Base-by-base conservation (phyloP, 495 filamentous ascomycete species). In the Aspergillus ostianus region DNA sequence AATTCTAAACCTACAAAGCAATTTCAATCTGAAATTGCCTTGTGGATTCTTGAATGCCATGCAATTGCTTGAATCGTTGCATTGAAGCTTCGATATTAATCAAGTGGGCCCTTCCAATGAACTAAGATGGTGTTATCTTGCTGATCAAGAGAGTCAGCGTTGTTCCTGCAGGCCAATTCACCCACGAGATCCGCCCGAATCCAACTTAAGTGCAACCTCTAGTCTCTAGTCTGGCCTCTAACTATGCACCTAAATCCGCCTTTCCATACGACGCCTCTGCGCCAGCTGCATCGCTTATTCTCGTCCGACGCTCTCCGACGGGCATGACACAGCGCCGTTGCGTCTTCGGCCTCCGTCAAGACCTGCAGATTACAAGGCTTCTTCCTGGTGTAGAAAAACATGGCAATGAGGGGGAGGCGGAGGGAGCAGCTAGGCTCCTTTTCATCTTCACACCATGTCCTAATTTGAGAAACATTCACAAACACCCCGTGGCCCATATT, bases 231-330 rank as follows among this genome's bases (percentile, higher is more conserved):
- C 36, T 15, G 13, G 13, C 36, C 13, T 15, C 36, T 41, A 41
- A 41, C 12, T 10, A 41, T 13, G 36, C 36, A 41, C 12, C 36
- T 41, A 41, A 41, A 15, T 15, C 36, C 36, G 13, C 5, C 36
- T 41, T 17, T 17, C 36, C 36, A 41, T 4, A 1, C 36, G 13
- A 17, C 15, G 36, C 36, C 3, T 15, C 36, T 41, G 36, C 36
- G 36, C 36, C 29, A 10, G 29, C 29, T 32, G 29, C 29, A 32
- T 32, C 36, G 36, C 10, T 41, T 41, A 41, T 2, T 41, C 13
- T 41, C 36, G 36, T 15, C 54, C 54, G 54, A 56, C 54, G 54
- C 54, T 56, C 44, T 56, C 54, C 54, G 54, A 49, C 54, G 54
- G 54, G 19, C 15, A 23, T 45, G 45, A 21, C 19, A 44, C 30